Base-by-base conservation (phyloP, 2,329 filamentous ascomycete species). In the Hirsutella rhossiliensis region DNA sequence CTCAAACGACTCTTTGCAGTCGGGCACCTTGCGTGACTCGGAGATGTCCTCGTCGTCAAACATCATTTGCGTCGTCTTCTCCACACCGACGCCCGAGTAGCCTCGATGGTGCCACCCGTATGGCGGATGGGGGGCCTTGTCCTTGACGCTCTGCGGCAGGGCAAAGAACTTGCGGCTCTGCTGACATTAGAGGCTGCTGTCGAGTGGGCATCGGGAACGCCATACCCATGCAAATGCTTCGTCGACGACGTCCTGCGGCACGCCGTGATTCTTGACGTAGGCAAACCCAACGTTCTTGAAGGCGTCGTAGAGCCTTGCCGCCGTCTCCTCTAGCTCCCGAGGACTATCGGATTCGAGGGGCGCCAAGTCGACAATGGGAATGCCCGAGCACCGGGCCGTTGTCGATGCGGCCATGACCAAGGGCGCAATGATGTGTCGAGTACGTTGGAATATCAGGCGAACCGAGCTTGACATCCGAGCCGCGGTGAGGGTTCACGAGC, bases 1-100 rank as follows among this genome's bases (percentile, higher is more conserved):
- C 41, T 66, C 63, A 44, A 59, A 63, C 2, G 62, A 63, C 48
- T 67, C 63, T 48, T 66, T 65, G 28, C 60, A 57, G 46, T 65
- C 61, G 5, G 62, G 62, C 11, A 55, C 52, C 45, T 54, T 52
- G 40, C 58, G 53, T 42, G 50, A 43, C 17, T 51, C 42, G 17
- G 47, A 47, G 30, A 54, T 51, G 31, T 47, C 46, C 20, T 50
- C 50, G 17, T 53, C 39, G 36, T 59, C 56, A 27, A 56, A 60
- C 4, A 62, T 46, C 52, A 55, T 55, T 45, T 61, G 61, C 5
- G 53, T 54, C 1, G 59, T 52, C 44, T 60, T 61, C 48, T 61
- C 60, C 37, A 50, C 53, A 43, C 52, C 59, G 38, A 55, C 51
- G 38, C 54, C 54, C 27, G 58, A 60, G 47, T 62, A 62, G 17